Conservation (phyloP, 1,284 basidiomycete genomes). For the Trichosporon coremiiforme region DNA sequence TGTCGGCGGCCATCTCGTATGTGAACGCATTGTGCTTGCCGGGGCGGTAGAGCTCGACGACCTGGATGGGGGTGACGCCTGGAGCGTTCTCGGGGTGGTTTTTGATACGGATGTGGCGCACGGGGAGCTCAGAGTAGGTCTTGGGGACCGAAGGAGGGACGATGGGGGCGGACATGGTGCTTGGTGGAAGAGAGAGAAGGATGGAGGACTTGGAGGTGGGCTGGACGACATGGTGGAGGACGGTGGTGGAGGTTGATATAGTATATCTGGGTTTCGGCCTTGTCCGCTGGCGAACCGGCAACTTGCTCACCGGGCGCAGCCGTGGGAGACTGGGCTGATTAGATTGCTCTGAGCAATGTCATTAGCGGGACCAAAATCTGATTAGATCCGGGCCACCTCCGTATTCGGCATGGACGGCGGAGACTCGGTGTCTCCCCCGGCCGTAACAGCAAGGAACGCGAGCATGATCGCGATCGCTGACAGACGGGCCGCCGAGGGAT, state of each 20-base stretch:
- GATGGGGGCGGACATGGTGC: background rate
- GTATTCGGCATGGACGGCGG: background rate
- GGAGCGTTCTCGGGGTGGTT: conserved; percentile 29
- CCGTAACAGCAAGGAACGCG: background rate
- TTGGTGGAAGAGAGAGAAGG: background rate
- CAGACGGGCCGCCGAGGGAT: too few relatives aligned
- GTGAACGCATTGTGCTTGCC: conserved; percentile 31
- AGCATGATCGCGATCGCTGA: background rate
- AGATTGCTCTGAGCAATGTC: background rate
- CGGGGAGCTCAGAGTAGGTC: conserved; percentile 22
- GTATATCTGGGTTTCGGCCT: background rate
- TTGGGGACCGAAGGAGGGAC: background rate
- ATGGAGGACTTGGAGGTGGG: background rate
- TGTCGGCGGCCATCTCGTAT: conserved; percentile 27
- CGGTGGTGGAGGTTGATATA: background rate
- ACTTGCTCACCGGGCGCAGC: background rate
- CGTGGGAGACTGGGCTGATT: background rate
- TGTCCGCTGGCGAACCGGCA: background rate
- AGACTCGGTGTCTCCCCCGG: background rate
- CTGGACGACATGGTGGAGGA: background rate
- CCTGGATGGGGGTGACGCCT: conserved; percentile 32
- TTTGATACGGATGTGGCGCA: conserved; percentile 22
- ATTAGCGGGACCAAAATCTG: background rate
- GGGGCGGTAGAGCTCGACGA: conserved; percentile 33
- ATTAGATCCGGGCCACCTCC: background rate